phyloP scores from a whole-genome alignment of 768 basidiomycete species.

The Butyriboletus loyo region DNA sequence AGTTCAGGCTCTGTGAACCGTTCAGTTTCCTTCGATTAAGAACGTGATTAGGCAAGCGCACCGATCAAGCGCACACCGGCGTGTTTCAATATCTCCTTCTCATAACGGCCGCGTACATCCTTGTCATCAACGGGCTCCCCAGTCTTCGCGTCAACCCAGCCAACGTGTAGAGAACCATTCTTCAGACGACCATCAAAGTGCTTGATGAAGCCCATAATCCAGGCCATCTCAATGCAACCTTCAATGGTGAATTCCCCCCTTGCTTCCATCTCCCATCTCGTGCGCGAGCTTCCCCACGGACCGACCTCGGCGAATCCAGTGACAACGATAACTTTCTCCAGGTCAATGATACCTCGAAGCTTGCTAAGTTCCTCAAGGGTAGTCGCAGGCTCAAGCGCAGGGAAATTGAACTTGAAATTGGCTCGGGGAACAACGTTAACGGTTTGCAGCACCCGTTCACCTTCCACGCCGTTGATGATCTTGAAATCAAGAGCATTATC shows the following conservation, averaged over 20 bases:
- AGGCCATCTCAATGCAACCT: conserved; percentile 99
- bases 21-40: conserved; percentile 11
- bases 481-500: conserved; percentile 98
- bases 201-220: conserved; percentile 99
- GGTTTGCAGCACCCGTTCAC: conserved; percentile 89
- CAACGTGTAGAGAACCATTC: conserved; percentile 88
- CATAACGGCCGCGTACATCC: conserved; percentile 90
- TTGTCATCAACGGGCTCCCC: conserved; percentile 96
- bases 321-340: conserved; percentile 94
- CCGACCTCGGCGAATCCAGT: conserved; percentile 98
- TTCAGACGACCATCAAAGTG: conserved; percentile 98
- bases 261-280: conserved; percentile 99
- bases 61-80: conserved; percentile 94
- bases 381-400: conserved; percentile 69
- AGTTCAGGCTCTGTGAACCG: conserved; percentile 80
- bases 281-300: conserved; percentile 97
- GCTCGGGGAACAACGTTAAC: conserved; percentile 93
- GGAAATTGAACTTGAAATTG: conserved; percentile 97
- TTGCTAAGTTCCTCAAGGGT: conserved; percentile 70
- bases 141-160: conserved; percentile 96
- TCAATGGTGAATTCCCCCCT: conserved; percentile 96
- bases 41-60: conserved; percentile 35
- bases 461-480: conserved; percentile 82
- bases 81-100: conserved; percentile 89
- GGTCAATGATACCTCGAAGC: conserved; percentile 85